Evolutionary conservation across 805 yeast species (phyloP).

Genomic region (Candida insectorum): DNA sequence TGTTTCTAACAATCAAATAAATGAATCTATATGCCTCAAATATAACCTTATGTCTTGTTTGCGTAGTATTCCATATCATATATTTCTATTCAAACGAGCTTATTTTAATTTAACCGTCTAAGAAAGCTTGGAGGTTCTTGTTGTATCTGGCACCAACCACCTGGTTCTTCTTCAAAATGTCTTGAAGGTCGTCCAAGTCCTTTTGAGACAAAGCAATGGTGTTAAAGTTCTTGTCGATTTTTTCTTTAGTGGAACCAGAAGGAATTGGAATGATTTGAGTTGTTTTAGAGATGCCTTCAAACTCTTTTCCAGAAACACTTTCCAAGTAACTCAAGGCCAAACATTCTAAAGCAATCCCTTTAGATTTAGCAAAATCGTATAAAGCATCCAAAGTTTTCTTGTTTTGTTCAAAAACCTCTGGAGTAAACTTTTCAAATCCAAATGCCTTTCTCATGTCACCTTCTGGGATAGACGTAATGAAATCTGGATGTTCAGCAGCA

Average conservation of each 20-base stretch:
- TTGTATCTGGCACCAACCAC: constrained; percentile 44
- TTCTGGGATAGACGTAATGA: constrained; percentile 3
- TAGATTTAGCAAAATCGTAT: constrained; percentile 44
- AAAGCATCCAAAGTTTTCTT: constrained; percentile 47
- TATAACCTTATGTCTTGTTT: no score
- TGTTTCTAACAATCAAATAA: no score
- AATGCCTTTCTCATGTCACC: constrained; percentile 4
- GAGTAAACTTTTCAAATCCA: constrained; percentile 44
- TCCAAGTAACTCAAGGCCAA: constrained; percentile 42
- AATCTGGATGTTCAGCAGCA: constrained; percentile 35
- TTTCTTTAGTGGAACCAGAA: constrained; percentile 58
- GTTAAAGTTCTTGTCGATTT: constrained; percentile 62
- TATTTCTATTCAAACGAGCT: no score
- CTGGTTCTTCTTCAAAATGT: constrained; percentile 39
- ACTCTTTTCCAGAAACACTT: constrained; percentile 64
- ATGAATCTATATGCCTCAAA: no score
- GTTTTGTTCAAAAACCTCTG: constrained; percentile 57
- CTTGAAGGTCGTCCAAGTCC: constrained; percentile 53
- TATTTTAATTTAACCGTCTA: constrained; percentile 2
- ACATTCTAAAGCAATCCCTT: constrained; percentile 55
- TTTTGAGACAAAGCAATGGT: constrained; percentile 46
- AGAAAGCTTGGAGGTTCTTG: neutral
- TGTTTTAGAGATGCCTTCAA: constrained; percentile 36
- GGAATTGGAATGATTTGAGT: constrained; percentile 77
- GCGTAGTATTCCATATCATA: no score